Percentiles rank a stretch among this genome's conserved stretches.
phyloP scores from a whole-genome alignment of 441 rosid genomes.

The Pelargonium australe region DNA sequence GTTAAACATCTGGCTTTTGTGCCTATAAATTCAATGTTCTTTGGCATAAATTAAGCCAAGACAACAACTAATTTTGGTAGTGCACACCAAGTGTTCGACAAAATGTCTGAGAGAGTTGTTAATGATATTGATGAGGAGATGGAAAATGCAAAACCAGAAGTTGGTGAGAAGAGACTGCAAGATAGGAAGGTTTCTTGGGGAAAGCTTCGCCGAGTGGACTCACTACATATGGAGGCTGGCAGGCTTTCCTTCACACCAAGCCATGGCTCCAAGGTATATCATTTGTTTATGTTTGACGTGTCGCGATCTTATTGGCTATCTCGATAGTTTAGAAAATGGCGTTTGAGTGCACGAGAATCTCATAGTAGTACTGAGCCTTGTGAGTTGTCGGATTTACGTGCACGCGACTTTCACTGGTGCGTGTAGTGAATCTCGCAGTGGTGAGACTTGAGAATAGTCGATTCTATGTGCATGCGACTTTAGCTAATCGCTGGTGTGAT shows the following conservation, averaged over 20 bases:
- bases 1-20: neutral
- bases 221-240: conserved; percentile 59
- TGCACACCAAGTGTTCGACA: neutral
- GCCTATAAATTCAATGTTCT: conserved; percentile 6
- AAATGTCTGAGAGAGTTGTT: conserved; percentile 8
- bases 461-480: too few species aligned
- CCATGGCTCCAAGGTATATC: conserved; percentile 26
- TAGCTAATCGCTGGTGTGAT: too few species aligned
- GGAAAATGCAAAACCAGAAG: conserved; percentile 6
- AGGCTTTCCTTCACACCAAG: conserved; percentile 23
- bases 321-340: too few species aligned
- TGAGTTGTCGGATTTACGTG: too few species aligned
- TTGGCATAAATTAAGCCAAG: neutral
- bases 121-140: conserved; percentile 7
- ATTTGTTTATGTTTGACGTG: neutral
- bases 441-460: too few species aligned
- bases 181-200: conserved; percentile 54
- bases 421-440: too few species aligned
- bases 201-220: conserved; percentile 51
- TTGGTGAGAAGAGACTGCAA: conserved; percentile 22
- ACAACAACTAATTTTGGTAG: neutral
- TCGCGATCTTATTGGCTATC: too few species aligned
- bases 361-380: too few species aligned
- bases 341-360: too few species aligned
- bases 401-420: too few species aligned